These are phyloP conservation scores for Posidonia australis DNA, from an alignment of 106 monocot species.

Conservation along the genomic window DNA sequence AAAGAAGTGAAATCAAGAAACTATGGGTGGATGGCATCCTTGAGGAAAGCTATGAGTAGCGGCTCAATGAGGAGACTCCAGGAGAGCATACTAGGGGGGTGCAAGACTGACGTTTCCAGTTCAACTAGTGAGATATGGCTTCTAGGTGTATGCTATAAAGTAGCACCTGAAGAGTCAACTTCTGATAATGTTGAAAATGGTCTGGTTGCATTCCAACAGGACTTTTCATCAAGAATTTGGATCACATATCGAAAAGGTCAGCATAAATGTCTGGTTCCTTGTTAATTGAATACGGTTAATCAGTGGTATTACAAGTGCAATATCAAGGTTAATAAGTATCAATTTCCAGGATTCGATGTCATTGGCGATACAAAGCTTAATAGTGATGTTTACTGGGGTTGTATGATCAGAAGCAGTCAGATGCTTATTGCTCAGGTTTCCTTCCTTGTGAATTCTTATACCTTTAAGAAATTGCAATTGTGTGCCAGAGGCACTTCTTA, in stretches of 20 bases:
- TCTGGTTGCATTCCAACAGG: slow-evolving; percentile 40
- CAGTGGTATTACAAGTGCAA: neutral
- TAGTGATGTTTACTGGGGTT: slow-evolving; percentile 97
- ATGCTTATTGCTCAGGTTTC: slow-evolving; percentile 97
- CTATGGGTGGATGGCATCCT: slow-evolving; percentile 50
- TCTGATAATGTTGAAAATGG: slow-evolving; percentile 18
- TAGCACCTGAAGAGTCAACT: slow-evolving; percentile 34
- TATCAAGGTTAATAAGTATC: neutral
- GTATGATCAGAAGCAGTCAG: slow-evolving; percentile 99
- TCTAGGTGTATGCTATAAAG: slow-evolving; percentile 65
- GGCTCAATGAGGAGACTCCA: slow-evolving; percentile 71
- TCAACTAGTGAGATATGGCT: slow-evolving; percentile 77
- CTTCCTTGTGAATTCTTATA: neutral
- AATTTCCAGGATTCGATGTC: slow-evolving; percentile 63
- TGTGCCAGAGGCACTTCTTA: neutral
- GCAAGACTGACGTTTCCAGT: slow-evolving; percentile 45
- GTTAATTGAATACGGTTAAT: neutral
- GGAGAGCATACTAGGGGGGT: slow-evolving; percentile 53
- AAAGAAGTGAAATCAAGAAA: slow-evolving; percentile 30
- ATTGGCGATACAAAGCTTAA: slow-evolving; percentile 60
- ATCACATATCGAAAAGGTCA: slow-evolving; percentile 91
- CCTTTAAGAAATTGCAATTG: neutral
- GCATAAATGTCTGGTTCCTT: neutral
- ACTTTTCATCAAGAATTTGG: slow-evolving; percentile 97
- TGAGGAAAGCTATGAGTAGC: slow-evolving; percentile 43